Evolutionary conservation across 176 grass and related monocot genomes (phyloP), one percentile per base, ranked within the genome.

Genomic region (Bonia amplexicaulis): DNA sequence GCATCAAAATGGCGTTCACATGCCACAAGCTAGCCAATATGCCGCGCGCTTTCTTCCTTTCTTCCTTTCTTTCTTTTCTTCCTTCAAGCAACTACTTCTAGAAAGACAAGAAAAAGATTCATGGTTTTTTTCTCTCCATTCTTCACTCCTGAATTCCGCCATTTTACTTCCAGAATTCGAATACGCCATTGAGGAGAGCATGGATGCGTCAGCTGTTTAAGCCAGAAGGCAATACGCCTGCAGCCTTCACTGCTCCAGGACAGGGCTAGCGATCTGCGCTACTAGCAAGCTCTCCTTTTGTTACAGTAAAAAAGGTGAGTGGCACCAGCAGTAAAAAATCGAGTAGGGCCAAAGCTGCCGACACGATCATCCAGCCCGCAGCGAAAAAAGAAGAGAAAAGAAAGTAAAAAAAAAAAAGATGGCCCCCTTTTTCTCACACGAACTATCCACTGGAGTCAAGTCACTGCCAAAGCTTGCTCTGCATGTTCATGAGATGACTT

Each of bases 341-440:
- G 0, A 39, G 42, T 44, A 44, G 9, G 42, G 1, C 81, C 63
- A 63, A 63, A 6, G 9, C 77, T 89, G 54, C 77, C 88, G 88
- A 89, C 88, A 89, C 63, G 71, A 89, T 85, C 53, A 89, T 89
- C 45, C 35, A 81, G 77, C 77, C 83, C 53, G 83, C 88, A 85
- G 53, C 40, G 71, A 78, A 73, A 76, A 76, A 85, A 16, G 20
- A 37, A 37, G 35, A 37, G 35, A 37, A 37, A 37, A 37, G 35
- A 37, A 37, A 37, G 35, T n/a, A n/a, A 68, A 49, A 35, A 60
- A 48, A 39, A 65, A 44, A 61, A 47, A 8, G 42, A 44, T 74
- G 51, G 62, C 20, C 15, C 51, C 62, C 44, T 66, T 80, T 85
- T 39, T 85, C 76, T 41, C 22, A 48, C 41, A 61, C 20, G 67